Conservation (phyloP, 1,284 basidiomycete genomes). For the Phellinidium pouzarii region DNA sequence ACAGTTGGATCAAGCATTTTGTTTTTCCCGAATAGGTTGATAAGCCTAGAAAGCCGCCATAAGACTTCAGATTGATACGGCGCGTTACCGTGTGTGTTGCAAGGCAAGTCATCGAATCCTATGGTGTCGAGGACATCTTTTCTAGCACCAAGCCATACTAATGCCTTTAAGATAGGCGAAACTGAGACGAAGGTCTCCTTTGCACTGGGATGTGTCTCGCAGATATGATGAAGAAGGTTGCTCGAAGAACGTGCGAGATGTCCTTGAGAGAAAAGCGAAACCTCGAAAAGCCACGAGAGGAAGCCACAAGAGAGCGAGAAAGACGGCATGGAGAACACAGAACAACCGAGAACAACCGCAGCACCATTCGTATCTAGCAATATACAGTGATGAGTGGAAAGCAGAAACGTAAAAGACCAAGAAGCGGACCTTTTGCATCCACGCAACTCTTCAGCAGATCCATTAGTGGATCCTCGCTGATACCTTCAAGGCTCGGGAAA, state of each 20-base stretch:
- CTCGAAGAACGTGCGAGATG: neutral
- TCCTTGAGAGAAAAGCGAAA: conserved; percentile 6
- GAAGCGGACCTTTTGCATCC: conserved; percentile 2
- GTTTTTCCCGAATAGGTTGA: neutral
- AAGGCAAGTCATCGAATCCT: neutral
- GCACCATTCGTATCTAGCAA: conserved; percentile 6
- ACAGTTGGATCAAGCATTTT: conserved; percentile 31
- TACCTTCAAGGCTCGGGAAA: conserved; percentile 7
- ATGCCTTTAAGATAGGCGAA: neutral
- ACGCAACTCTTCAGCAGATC: neutral
- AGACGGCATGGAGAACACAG: neutral
- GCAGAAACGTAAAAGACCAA: neutral
- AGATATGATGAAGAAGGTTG: neutral
- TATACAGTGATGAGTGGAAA: neutral
- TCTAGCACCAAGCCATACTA: conserved; percentile 3
- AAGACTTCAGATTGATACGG: neutral
- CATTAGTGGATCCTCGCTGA: neutral
- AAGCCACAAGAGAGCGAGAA: conserved; percentile 2
- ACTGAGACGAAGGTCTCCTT: neutral
- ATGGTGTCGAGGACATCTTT: neutral
- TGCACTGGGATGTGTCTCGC: neutral
- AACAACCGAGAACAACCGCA: neutral
- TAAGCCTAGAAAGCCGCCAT: conserved; percentile 3
- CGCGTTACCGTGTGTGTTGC: neutral
- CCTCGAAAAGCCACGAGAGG: conserved; percentile 17